Evolutionary conservation across 345 rosid species (phyloP), one percentile per base, ranked within the genome.

Genomic region (Hibiscus trionum): DNA sequence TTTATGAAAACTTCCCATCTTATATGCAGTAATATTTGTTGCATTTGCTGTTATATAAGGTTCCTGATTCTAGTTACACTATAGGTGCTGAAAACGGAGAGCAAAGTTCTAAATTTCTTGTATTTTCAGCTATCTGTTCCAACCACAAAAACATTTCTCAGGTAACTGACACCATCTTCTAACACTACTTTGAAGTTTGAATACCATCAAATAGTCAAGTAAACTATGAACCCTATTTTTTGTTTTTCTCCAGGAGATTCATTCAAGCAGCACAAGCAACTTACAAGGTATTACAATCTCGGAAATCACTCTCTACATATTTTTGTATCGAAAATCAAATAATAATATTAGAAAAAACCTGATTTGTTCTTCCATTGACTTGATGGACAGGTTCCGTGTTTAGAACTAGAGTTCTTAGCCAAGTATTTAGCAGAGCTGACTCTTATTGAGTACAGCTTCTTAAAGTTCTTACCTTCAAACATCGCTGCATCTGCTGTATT

Each of bases 31-130:
- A 52, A 49, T 3, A 5, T 69, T 2, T 17, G 11, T 26, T 49
- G 6, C 56, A 37, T 61, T 39, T 21, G 72, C 73, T 75, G 77
- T 79, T 77, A 42, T 58, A 26, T 57, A 55, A 71, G 66, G 69
- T 67, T 76, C 42, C 79, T 88, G 74, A 83, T 61, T 58, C 67
- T 50, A 53, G 61, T 65, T 59, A 42, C n/a, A 19, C 80, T 77
- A 78, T 88, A 94, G 98, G 97, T 94, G 70, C 73, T 90, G 83
- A 85, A 87, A 82, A 88, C 88, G 97, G 97, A 95, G 88, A 82
- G 84, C 75, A 79, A 77, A 72, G 82, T 90, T 71, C 82, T 95
- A 71, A 92, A 90, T 72, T 76, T 78, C 73, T 76, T 92, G 87
- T 84, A 80, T 69, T 92, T 86, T 77, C 91, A 88, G 72, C 81